Evolutionary conservation across 495 filamentous ascomycete genomes (phyloP).

Genomic region (Penicillium bialowiezense): DNA sequence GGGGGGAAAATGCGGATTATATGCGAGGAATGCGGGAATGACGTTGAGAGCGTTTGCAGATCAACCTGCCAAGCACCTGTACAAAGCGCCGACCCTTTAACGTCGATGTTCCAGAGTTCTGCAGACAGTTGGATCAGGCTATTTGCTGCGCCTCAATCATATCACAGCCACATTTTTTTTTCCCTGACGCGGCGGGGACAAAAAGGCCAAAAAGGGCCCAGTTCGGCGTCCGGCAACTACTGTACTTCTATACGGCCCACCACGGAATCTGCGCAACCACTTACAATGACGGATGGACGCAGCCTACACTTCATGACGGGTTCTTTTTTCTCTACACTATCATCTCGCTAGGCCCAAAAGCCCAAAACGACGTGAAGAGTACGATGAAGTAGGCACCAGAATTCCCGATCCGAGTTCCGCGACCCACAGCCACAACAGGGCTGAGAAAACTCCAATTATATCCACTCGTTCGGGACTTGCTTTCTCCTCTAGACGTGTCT

Average conservation of each 20-base stretch:
- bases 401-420: constrained; percentile 4
- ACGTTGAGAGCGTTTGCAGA: constrained; percentile 19
- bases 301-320: no score
- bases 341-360: no score
- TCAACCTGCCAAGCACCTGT: constrained; percentile 14
- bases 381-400: constrained; percentile 14
- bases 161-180: constrained; percentile 6
- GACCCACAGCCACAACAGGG: constrained; percentile 2
- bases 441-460: not conserved
- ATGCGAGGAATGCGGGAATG: constrained; percentile 17
- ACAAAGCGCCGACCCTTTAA: no score
- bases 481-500: no score
- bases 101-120: not conserved
- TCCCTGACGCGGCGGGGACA: not conserved
- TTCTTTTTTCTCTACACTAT: no score
- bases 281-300: no score
- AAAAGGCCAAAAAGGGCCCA: not conserved
- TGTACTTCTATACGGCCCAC: no score
- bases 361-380: not conserved
- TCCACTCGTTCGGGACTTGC: not conserved
- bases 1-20: constrained; percentile 14
- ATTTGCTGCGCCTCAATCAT: constrained; percentile 9
- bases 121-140: not conserved
- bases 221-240: not conserved
- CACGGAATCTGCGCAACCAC: no score